phyloP scores from a whole-genome alignment of 805 yeast genomes.

The Komagataella kurtzmanii region DNA sequence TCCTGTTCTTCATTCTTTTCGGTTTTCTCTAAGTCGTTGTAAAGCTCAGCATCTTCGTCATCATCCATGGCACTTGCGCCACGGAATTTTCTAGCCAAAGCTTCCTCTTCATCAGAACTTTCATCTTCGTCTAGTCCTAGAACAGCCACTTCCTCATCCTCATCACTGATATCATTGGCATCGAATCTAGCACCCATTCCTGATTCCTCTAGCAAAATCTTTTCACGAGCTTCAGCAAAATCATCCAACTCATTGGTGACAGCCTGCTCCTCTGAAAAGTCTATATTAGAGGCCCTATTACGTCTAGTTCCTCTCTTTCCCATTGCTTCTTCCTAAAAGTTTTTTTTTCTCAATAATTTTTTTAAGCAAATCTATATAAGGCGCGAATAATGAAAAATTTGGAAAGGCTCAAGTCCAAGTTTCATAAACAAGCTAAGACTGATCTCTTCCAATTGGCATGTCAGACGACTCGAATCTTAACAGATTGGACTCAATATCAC shows the following conservation, averaged over 20 bases:
- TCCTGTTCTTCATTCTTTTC: conserved; percentile 17
- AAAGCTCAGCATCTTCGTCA: conserved; percentile 23
- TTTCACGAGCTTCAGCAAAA: conserved; percentile 47
- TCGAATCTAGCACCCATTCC: conserved; percentile 20
- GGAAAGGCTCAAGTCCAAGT: background rate
- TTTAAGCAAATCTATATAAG: background rate
- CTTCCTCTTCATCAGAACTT: conserved; percentile 42
- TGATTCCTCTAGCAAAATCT: conserved; percentile 41
- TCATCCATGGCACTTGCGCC: conserved; percentile 32
- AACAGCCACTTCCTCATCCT: conserved; percentile 34
- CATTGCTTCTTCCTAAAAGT: background rate
- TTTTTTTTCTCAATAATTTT: background rate
- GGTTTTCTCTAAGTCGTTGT: conserved; percentile 13
- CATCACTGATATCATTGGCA: conserved; percentile 25
- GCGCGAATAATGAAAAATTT: background rate
- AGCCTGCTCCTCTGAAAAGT: background rate
- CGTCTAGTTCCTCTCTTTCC: background rate
- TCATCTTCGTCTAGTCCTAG: conserved; percentile 21
- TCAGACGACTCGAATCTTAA: conserved; percentile 2
- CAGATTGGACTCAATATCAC: conserved; percentile 24
- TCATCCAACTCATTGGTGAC: conserved; percentile 45
- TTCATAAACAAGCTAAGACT: background rate
- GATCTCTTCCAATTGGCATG: conserved; percentile 6
- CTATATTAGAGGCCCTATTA: background rate
- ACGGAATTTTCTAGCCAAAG: conserved; percentile 24